A percentile compares a stretch with the other conserved stretches of the same genome.
Conservation (phyloP, 768 basidiomycete species). For the Leccinellum luteum region DNA sequence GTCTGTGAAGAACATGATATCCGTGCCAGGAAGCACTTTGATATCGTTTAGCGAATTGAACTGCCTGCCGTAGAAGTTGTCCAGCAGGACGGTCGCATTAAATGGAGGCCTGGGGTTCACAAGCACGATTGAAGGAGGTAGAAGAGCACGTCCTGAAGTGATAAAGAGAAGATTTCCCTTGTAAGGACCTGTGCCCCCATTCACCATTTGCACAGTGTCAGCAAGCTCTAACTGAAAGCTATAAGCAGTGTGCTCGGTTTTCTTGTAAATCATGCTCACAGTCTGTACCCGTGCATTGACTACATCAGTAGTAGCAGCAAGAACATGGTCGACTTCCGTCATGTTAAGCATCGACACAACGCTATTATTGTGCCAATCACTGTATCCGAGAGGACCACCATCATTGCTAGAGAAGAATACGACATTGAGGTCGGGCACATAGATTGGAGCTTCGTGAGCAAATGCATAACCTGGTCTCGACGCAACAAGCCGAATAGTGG, state of each 20-base stretch:
- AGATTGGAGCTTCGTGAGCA: slow-evolving; percentile 79
- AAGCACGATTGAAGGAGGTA: slow-evolving; percentile 60
- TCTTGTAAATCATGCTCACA: slow-evolving; percentile 20
- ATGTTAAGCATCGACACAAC: slow-evolving; percentile 61
- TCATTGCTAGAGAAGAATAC: slow-evolving; percentile 73
- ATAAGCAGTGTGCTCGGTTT: not conserved
- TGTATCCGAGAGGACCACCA: slow-evolving; percentile 64
- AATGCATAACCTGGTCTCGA: slow-evolving; percentile 64
- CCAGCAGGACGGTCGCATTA: slow-evolving; percentile 67
- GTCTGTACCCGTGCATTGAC: slow-evolving; percentile 52
- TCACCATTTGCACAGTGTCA: slow-evolving; percentile 64
- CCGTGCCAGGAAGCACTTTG: slow-evolving; percentile 65
- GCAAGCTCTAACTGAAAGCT: slow-evolving; percentile 52
- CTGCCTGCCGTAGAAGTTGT: slow-evolving; percentile 78
- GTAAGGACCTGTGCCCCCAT: slow-evolving; percentile 65
- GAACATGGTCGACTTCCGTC: slow-evolving; percentile 48
- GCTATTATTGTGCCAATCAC: slow-evolving; percentile 62
- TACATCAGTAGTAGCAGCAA: slow-evolving; percentile 32
- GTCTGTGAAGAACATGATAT: slow-evolving; percentile 77
- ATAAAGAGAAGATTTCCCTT: slow-evolving; percentile 56
- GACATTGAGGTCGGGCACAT: slow-evolving; percentile 58
- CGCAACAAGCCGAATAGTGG: slow-evolving; percentile 60
- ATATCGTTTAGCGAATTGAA: slow-evolving; percentile 84
- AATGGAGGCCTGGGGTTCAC: slow-evolving; percentile 64
- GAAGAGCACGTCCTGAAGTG: slow-evolving; percentile 61